Percentiles rank a stretch among this genome's conserved stretches.
phyloP scores from a whole-genome alignment of 176 grass and related monocot genomes.

The Eleusine indica region DNA sequence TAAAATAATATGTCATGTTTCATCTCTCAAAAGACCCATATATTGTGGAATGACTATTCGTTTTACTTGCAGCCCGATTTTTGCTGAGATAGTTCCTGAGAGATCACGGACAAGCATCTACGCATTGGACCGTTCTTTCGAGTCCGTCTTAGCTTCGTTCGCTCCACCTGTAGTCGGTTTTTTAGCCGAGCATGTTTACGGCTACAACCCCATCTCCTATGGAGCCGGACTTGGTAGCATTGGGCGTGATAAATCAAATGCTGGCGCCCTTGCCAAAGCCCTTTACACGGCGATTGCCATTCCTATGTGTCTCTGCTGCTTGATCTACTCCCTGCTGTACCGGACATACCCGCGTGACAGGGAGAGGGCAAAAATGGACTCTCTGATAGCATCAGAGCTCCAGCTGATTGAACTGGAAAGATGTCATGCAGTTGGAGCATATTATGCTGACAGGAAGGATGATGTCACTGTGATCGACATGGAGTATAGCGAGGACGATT shows the following conservation, averaged over 20 bases:
- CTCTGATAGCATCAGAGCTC: slow-evolving; percentile 64
- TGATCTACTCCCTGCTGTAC: slow-evolving; percentile 81
- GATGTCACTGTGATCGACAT: slow-evolving; percentile 52
- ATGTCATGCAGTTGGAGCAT: not conserved
- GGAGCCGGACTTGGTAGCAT: slow-evolving; percentile 17
- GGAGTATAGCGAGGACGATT: slow-evolving; percentile 46
- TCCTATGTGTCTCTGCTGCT: slow-evolving; percentile 81
- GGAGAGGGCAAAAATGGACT: slow-evolving; percentile 80
- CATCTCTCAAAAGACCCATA: not conserved
- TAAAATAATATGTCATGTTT: not conserved
- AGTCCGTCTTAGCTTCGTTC: slow-evolving; percentile 81
- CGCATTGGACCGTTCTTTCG: slow-evolving; percentile 79
- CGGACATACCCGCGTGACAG: slow-evolving; percentile 70
- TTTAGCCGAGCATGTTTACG: slow-evolving; percentile 68
- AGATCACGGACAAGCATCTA: slow-evolving; percentile 90
- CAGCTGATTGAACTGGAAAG: slow-evolving; percentile 60
- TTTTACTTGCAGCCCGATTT: slow-evolving; percentile 75
- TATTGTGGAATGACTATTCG: slow-evolving; percentile 2
- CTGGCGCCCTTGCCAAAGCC: slow-evolving; percentile 73
- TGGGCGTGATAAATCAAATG: slow-evolving; percentile 58
- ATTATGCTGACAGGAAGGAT: slow-evolving; percentile 35
- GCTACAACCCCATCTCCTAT: slow-evolving; percentile 57
- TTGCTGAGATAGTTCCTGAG: slow-evolving; percentile 91
- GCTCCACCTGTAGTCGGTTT: slow-evolving; percentile 75
- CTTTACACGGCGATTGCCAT: slow-evolving; percentile 75